Percentiles rank a stretch among this genome's conserved stretches.
These are phyloP conservation scores for Collariella sp. DNA, from an alignment of 495 filamentous ascomycete species.

Conservation along the genomic window DNA sequence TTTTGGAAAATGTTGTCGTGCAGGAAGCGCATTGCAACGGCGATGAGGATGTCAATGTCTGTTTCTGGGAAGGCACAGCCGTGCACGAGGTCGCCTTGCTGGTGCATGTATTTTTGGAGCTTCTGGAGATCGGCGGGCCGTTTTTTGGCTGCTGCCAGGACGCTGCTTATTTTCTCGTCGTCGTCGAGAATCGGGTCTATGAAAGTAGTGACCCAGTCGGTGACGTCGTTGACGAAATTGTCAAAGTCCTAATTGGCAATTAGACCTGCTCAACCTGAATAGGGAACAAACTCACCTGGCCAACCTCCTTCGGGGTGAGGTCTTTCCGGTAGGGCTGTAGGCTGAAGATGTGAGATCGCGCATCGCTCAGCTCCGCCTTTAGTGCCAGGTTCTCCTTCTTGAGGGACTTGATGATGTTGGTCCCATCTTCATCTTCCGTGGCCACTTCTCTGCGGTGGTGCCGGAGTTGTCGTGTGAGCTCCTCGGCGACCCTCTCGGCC, in stretches of 20 bases:
- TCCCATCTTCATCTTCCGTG: not conserved
- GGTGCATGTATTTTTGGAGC: slow-evolving; percentile 11
- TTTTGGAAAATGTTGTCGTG: slow-evolving; percentile 25
- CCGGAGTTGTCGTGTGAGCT: slow-evolving; percentile 2
- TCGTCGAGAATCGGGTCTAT: slow-evolving; percentile 20
- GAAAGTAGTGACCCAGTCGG: slow-evolving; percentile 21
- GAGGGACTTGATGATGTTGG: slow-evolving; percentile 1
- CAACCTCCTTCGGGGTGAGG: slow-evolving; percentile 22
- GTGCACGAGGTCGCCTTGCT: slow-evolving; percentile 14
- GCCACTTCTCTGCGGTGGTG: not conserved
- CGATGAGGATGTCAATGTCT: slow-evolving; percentile 27
- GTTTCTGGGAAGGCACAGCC: slow-evolving; percentile 23
- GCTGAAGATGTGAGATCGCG: slow-evolving; percentile 29
- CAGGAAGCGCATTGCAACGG: slow-evolving; percentile 27
- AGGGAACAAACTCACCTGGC: slow-evolving; percentile 13
- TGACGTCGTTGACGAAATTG: slow-evolving; percentile 18
- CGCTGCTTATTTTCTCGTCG: slow-evolving; percentile 8
- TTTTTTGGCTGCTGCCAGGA: slow-evolving; percentile 9
- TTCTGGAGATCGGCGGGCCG: slow-evolving; percentile 1
- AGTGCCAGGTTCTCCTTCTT: slow-evolving; percentile 10
- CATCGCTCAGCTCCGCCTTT: slow-evolving; percentile 19
- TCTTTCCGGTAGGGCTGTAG: slow-evolving; percentile 28
- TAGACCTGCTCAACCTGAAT: not conserved
- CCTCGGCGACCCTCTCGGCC: slow-evolving; percentile 11
- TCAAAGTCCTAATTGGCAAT: slow-evolving; percentile 20